Evolutionary conservation across 352 stramenopile species (phyloP), one percentile per base, ranked within the genome.

Genomic region (Pythium pyrilobum): DNA sequence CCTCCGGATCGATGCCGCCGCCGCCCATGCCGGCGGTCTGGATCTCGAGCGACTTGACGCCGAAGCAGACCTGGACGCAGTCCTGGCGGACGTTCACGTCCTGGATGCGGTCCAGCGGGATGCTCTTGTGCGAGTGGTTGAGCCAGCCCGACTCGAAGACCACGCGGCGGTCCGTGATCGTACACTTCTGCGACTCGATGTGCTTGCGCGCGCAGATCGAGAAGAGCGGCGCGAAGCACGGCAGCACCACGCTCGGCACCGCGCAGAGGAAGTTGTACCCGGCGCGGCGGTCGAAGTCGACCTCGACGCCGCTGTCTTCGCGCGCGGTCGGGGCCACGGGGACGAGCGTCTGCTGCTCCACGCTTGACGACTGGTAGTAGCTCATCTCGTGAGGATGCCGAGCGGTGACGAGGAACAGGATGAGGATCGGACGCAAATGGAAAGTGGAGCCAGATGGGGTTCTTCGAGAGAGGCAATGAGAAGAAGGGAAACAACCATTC

Each of bases 21-120:
- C 41, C 56, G 15, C 49, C 47, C 8, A 48, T 40, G 0, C 70
- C 59, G 3, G 62, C 70, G 1, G 70, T 79, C 44, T 76, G 70
- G 50, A 79, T 79, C 52, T 76, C 67, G 20, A 79, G 45, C 36
- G 39, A 43, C 29, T 66, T 69, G 9, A 74, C 33, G 32, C 54
- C 51, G 39, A 72, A 76, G 46, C 64, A 66, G 23, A 61, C 58
- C 56, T 76, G 60, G 7, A 76, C 55, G 29, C 66, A 72, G 50
- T 56, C 58, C 37, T 79, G 63, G 3, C 51, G 51, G 11, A 79
- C 56, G 45, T 71, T 76, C n/a, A 79, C 64, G 44, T 79, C 70
- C 56, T 79, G 70, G 50, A 79, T 71, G 29, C 64, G 56, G 48
- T 79, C 70, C 18, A 76, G 60, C 24, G 66, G 70, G 42, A 76